A percentile compares a stretch with the other conserved stretches of the same genome.
Evolutionary conservation across 116 monocot species (phyloP).

Genomic region (Dioscorea cayenensis): DNA sequence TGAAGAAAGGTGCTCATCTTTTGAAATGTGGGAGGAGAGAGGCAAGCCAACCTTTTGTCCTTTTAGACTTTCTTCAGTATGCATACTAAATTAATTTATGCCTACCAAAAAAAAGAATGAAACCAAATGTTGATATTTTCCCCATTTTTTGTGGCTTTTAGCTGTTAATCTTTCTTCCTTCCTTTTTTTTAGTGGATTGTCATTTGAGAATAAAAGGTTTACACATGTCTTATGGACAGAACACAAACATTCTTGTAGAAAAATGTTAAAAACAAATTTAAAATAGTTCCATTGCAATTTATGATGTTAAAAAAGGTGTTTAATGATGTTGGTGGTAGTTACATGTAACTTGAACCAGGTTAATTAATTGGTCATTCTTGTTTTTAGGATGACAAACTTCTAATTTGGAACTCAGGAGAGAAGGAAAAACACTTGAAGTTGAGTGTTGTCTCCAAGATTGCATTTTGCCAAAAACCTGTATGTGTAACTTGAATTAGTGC

Average conservation of each 20-base stretch:
- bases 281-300: neutral
- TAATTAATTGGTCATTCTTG: neutral
- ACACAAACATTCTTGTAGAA: neutral
- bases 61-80: slow-evolving; percentile 44
- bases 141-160: neutral
- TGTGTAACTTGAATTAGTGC: slow-evolving; percentile 7
- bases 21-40: slow-evolving; percentile 50
- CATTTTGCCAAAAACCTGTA: slow-evolving; percentile 67
- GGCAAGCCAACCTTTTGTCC: slow-evolving; percentile 43
- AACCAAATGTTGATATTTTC: neutral
- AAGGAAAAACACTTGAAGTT: slow-evolving; percentile 61
- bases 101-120: neutral
- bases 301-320: neutral
- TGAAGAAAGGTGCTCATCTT: slow-evolving; percentile 48
- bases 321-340: neutral
- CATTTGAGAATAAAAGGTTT: neutral
- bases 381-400: slow-evolving; percentile 72
- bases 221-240: neutral
- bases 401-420: slow-evolving; percentile 74
- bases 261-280: neutral
- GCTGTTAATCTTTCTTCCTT: neutral
- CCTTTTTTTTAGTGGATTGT: neutral
- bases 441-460: slow-evolving; percentile 45
- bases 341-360: neutral
- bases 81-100: neutral